These are phyloP conservation scores for Jaltomata sinuosa DNA, from an alignment of 257 asterid genomes.

Conservation along the genomic window DNA sequence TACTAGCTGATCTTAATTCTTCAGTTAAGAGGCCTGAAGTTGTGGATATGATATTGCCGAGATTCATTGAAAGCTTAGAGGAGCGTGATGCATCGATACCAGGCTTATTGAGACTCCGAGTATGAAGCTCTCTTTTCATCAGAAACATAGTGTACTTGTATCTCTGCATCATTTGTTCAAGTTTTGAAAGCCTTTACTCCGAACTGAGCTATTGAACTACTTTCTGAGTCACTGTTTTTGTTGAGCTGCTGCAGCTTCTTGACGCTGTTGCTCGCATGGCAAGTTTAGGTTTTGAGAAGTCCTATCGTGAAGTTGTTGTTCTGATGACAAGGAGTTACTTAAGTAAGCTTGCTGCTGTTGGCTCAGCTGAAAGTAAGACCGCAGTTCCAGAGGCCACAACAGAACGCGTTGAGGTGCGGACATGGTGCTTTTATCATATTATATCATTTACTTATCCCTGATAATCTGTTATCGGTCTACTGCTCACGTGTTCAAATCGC, in stretches of 20 bases:
- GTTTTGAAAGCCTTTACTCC: not conserved
- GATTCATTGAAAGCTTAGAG: conserved; percentile 90
- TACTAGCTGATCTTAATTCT: conserved; percentile 76
- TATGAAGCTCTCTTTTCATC: conserved; percentile 26
- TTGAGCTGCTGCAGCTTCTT: conserved; percentile 95
- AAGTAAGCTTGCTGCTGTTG: conserved; percentile 74
- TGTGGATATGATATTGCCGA: conserved; percentile 90
- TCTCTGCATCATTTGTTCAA: not conserved
- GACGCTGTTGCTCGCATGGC: conserved; percentile 99
- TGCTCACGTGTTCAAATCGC: conserved; percentile 76
- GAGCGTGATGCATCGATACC: conserved; percentile 96
- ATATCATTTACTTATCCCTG: conserved; percentile 7
- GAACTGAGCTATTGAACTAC: conserved; percentile 4
- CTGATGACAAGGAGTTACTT: conserved; percentile 87
- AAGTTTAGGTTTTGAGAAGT: conserved; percentile 92
- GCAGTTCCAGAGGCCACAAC: conserved; percentile 81
- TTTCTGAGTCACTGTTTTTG: conserved; percentile 31
- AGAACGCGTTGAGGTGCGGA: conserved; percentile 87
- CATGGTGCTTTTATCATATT: conserved; percentile 6
- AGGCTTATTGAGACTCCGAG: conserved; percentile 84
- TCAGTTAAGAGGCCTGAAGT: conserved; percentile 79
- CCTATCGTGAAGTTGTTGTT: conserved; percentile 97
- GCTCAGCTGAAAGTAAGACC: conserved; percentile 84
- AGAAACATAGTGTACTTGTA: not conserved
- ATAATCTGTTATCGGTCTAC: conserved; percentile 20